phyloP scores from a whole-genome alignment of 2,329 filamentous ascomycete species.

The Dothideomycetes sp. region DNA sequence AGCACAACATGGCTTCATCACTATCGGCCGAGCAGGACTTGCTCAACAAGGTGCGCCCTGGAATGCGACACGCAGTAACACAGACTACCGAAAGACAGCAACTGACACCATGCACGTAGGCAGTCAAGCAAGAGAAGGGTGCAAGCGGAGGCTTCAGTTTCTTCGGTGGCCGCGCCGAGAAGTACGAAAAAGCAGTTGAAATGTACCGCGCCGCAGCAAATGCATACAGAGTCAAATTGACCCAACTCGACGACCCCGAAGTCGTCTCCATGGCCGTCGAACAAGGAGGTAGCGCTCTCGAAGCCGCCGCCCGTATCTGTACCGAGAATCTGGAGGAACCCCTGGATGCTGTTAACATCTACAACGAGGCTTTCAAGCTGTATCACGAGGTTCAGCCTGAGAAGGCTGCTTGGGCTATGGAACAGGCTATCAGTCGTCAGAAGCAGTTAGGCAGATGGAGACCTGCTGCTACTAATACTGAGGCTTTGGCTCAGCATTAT shows the following conservation, averaged over 20 bases:
- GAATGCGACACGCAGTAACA: background rate
- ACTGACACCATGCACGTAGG: constrained; percentile 48
- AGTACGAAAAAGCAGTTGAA: constrained; percentile 82
- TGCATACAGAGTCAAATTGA: constrained; percentile 44
- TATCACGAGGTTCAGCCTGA: constrained; percentile 79
- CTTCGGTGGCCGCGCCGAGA: constrained; percentile 79
- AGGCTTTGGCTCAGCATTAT: constrained; percentile 77
- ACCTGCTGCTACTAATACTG: constrained; percentile 81
- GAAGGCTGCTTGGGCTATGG: constrained; percentile 71
- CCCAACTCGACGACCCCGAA: constrained; percentile 5
- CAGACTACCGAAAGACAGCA: background rate
- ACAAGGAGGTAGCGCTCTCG: constrained; percentile 84
- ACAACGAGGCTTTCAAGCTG: constrained; percentile 88
- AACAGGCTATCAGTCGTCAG: constrained; percentile 75
- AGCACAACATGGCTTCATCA: constrained; percentile 9
- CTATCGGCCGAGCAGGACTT: constrained; percentile 10
- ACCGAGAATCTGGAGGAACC: constrained; percentile 75
- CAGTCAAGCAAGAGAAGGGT: constrained; percentile 69
- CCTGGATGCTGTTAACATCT: constrained; percentile 81
- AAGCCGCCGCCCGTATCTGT: constrained; percentile 74
- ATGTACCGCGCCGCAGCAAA: constrained; percentile 83
- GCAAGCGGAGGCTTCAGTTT: constrained; percentile 78
- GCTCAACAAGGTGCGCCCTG: constrained; percentile 6
- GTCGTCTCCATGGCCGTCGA: background rate
- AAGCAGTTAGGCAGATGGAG: constrained; percentile 84